phyloP scores from a whole-genome alignment of 352 stramenopile species.

The Pythium phragmiticola region DNA sequence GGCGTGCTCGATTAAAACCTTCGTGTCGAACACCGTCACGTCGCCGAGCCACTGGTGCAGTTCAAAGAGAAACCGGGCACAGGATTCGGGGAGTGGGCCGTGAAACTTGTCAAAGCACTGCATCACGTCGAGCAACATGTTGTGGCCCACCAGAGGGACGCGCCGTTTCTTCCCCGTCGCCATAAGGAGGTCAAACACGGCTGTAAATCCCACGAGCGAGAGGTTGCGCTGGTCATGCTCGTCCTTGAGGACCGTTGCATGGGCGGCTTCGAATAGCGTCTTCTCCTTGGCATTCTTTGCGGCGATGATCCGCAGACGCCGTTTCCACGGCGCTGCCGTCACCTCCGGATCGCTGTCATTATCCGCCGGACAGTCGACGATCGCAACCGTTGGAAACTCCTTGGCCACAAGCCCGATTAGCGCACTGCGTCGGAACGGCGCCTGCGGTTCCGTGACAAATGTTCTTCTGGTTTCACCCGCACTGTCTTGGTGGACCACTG shows the following conservation, averaged over 20 bases:
- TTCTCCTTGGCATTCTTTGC: slow-evolving; percentile 16
- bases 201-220: slow-evolving; percentile 63
- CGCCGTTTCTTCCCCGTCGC: slow-evolving; percentile 30
- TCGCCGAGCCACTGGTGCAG: slow-evolving; percentile 49
- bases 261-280: slow-evolving; percentile 2
- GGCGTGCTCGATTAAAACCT: slow-evolving; percentile 60
- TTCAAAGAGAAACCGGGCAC: slow-evolving; percentile 56
- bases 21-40: slow-evolving; percentile 66
- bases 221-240: slow-evolving; percentile 52
- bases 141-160: slow-evolving; percentile 65
- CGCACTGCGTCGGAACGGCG: slow-evolving; percentile 61
- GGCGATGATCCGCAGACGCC: slow-evolving; percentile 53
- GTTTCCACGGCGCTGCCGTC: slow-evolving; percentile 53
- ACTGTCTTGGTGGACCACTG: slow-evolving; percentile 15
- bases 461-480: slow-evolving; percentile 29
- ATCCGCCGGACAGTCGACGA: slow-evolving; percentile 68
- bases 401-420: slow-evolving; percentile 51
- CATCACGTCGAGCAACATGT: slow-evolving; percentile 80
- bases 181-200: slow-evolving; percentile 51
- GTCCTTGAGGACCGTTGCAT: slow-evolving; percentile 21
- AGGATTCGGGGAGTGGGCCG: slow-evolving; percentile 47
- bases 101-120: slow-evolving; percentile 83
- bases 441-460: slow-evolving; percentile 58
- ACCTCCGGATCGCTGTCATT: slow-evolving; percentile 37
- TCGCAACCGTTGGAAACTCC: slow-evolving; percentile 37